A percentile compares a stretch with the other conserved stretches of the same genome.
phyloP scores from a whole-genome alignment of 140 eudicot genomes.

The Stevia rebaudiana region DNA sequence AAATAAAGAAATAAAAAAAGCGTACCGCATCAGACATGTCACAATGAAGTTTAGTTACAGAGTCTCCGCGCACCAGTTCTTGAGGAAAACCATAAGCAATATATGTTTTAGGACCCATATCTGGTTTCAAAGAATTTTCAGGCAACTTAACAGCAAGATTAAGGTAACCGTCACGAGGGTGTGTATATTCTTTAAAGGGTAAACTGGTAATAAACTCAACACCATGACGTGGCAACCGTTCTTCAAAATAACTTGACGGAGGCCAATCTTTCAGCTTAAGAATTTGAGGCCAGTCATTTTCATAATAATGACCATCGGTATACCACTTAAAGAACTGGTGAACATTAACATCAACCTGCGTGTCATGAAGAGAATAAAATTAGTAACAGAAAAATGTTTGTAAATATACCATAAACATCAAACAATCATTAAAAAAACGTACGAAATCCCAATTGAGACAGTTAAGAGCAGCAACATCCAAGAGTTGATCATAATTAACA shows the following conservation, averaged over 20 bases:
- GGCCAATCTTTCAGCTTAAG: slow-evolving; percentile 51
- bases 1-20: neutral
- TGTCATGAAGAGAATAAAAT: neutral
- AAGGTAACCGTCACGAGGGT: slow-evolving; percentile 26
- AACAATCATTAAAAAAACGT: neutral
- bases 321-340: slow-evolving; percentile 39
- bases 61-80: slow-evolving; percentile 60
- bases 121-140: slow-evolving; percentile 32
- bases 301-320: slow-evolving; percentile 22
- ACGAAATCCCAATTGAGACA: slow-evolving; percentile 32
- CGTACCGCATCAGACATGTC: slow-evolving; percentile 57
- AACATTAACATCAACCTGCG: slow-evolving; percentile 30
- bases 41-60: slow-evolving; percentile 56
- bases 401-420: no score
- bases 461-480: slow-evolving; percentile 28
- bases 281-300: slow-evolving; percentile 37
- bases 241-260: slow-evolving; percentile 16
- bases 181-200: slow-evolving; percentile 40
- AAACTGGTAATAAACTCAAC: slow-evolving; percentile 41
- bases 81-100: slow-evolving; percentile 50
- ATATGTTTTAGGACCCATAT: slow-evolving; percentile 54
- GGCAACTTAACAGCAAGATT: slow-evolving; percentile 52
- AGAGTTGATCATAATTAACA: neutral
- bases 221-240: slow-evolving; percentile 28
- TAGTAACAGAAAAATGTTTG: neutral